These are phyloP conservation scores for Suhomyces chickasaworum DNA, from an alignment of 1,139 yeast genomes.

Conservation along the genomic window DNA sequence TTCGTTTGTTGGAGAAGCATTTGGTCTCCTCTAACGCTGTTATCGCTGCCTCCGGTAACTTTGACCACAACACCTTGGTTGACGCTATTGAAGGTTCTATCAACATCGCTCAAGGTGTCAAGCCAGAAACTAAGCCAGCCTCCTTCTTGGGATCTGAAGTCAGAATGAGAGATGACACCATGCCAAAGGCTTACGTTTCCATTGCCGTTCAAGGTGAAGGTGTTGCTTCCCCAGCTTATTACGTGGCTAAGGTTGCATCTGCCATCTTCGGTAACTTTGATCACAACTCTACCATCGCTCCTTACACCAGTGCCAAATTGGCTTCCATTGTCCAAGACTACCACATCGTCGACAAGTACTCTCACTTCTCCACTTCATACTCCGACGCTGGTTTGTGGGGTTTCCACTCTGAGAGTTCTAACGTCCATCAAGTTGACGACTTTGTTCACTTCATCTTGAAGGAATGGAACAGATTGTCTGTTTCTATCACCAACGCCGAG, in stretches of 20 bases:
- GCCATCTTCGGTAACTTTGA: conserved; percentile 65
- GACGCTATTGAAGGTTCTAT: conserved; percentile 58
- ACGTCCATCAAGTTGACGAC: conserved; percentile 65
- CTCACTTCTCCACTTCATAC: conserved; percentile 71
- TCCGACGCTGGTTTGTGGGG: conserved; percentile 86
- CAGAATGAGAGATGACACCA: conserved; percentile 83
- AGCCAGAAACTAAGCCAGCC: conserved; percentile 55
- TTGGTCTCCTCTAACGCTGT: conserved; percentile 66
- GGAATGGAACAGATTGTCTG: conserved; percentile 83
- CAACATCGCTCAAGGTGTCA: conserved; percentile 53
- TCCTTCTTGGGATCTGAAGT: conserved; percentile 82
- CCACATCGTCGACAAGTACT: conserved; percentile 69
- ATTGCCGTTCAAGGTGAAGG: conserved; percentile 77
- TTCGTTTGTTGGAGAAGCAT: conserved; percentile 56
- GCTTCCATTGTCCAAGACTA: conserved; percentile 72
- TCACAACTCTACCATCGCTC: conserved; percentile 54
- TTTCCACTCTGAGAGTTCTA: conserved; percentile 64
- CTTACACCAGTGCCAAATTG: conserved; percentile 82
- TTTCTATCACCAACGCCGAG: conserved; percentile 75
- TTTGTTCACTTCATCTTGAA: conserved; percentile 75
- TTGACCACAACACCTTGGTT: conserved; percentile 67
- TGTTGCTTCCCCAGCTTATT: conserved; percentile 60
- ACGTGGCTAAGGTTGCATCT: conserved; percentile 73
- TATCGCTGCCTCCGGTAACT: conserved; percentile 73
- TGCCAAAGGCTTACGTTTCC: conserved; percentile 76